Percentiles rank a stretch among this genome's conserved stretches.
phyloP scores from a whole-genome alignment of 331 rosid genomes.

The Quercus phellos region DNA sequence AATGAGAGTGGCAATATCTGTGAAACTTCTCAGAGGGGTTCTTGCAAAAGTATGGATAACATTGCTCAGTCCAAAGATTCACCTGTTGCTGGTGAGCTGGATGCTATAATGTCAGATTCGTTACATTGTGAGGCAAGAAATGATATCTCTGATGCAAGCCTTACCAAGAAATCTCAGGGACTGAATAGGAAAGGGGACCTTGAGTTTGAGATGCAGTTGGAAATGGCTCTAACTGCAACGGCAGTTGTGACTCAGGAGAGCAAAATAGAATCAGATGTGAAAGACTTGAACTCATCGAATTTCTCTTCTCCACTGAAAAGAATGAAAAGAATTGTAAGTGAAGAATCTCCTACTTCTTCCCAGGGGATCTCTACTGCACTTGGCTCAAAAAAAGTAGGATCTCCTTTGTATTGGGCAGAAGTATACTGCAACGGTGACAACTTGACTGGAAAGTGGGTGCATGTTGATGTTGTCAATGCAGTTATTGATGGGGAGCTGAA shows the following conservation, averaged over 20 bases:
- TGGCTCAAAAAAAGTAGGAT: slow-evolving; percentile 77
- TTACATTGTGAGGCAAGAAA: slow-evolving; percentile 32
- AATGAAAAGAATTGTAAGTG: slow-evolving; percentile 41
- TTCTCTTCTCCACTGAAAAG: slow-evolving; percentile 40
- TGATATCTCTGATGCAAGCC: slow-evolving; percentile 23
- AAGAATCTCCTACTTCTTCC: slow-evolving; percentile 46
- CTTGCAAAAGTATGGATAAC: slow-evolving; percentile 32
- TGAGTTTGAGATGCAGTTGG: slow-evolving; percentile 89
- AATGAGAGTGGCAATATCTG: slow-evolving; percentile 29
- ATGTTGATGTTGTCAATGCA: slow-evolving; percentile 72
- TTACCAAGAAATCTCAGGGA: slow-evolving; percentile 29
- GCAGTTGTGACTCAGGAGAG: slow-evolving; percentile 32
- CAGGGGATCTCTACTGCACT: slow-evolving; percentile 66
- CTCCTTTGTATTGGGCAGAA: slow-evolving; percentile 94
- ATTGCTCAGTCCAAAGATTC: slow-evolving; percentile 25
- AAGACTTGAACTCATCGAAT: slow-evolving; percentile 16
- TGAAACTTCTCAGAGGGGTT: slow-evolving; percentile 42
- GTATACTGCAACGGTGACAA: slow-evolving; percentile 81
- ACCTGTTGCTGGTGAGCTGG: slow-evolving; percentile 24
- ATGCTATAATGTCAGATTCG: slow-evolving; percentile 20
- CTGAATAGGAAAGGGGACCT: slow-evolving; percentile 79
- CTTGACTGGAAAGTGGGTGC: slow-evolving; percentile 95
- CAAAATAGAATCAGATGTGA: slow-evolving; percentile 28
- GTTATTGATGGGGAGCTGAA: slow-evolving; percentile 81
- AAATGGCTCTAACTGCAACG: slow-evolving; percentile 83